Conservation (phyloP, 257 asterid genomes). For the Coffea canephora region DNA sequence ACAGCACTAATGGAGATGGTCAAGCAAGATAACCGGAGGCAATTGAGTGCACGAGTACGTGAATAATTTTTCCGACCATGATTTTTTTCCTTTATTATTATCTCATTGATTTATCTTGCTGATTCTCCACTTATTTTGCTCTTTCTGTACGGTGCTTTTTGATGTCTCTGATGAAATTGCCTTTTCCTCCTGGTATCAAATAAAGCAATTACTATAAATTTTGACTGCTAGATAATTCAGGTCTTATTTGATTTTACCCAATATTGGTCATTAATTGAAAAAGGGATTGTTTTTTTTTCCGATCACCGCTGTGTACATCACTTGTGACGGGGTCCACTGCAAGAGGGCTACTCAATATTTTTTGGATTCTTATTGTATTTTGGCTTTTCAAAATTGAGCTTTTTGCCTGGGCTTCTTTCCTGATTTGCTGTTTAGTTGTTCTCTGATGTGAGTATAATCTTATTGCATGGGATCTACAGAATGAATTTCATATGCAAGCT, state of each 20-base stretch:
- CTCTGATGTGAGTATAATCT: background rate
- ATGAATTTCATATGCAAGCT: background rate
- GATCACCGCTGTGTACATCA: background rate
- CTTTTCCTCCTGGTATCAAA: background rate
- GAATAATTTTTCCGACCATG: background rate
- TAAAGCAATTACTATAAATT: background rate
- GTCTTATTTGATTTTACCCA: background rate
- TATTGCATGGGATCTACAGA: background rate
- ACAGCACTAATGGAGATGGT: slow-evolving; percentile 98
- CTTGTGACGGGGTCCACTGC: background rate
- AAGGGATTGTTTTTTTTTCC: background rate
- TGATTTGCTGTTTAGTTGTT: background rate
- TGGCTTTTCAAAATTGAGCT: background rate
- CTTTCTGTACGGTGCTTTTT: background rate
- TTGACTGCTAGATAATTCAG: background rate
- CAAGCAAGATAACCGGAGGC: slow-evolving; percentile 83
- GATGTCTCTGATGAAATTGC: background rate
- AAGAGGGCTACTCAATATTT: background rate
- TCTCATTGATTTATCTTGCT: background rate
- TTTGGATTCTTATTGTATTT: background rate
- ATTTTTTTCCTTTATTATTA: background rate
- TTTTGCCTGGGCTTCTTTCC: background rate
- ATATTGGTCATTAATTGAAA: background rate
- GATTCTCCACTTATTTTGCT: background rate
- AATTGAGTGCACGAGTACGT: slow-evolving; percentile 81